Base-by-base conservation (phyloP, 306 rosid species). In the Lablab purpureus region DNA sequence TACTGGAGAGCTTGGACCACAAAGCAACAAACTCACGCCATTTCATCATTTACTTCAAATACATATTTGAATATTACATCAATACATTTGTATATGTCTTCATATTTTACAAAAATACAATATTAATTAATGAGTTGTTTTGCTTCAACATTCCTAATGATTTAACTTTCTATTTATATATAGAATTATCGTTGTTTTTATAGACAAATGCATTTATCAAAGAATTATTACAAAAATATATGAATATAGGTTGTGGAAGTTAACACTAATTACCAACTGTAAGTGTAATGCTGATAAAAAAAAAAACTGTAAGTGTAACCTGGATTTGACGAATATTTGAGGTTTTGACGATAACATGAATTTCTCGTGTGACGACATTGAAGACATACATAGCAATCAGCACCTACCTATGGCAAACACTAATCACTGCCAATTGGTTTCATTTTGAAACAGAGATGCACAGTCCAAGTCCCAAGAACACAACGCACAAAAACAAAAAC, bases 371-470 rank as follows among this genome's bases (percentile, higher is more conserved):
- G 41, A 49, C 52, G 50, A 75, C 22, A 36, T 25, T 69, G 8
- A 59, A 34, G 51, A 73, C 30, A 36, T 6, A 7, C 17, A 7
- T 23, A 27, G 58, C 66, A 25, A 14, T 27, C 21, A 28, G 37
- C 19, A 59, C 11, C 36, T 62, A 40, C 10, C 80, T 46, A 45
- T 63, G 37, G n/a, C 32, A 65, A 62, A 30, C 71, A 65, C 64
- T 49, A 63, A 76, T 49, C 51, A 21, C n/a, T 63, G 49, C 55
- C 62, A 28, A 75, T 76, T 64, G 23, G 8, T 34, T 76, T 64
- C 18, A 13, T 11, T 37, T 18, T 19, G 47, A 41, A 22, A 67
- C 2, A 41, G 23, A 67, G 43, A 28, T 15, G 21, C 43, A 28
- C 41, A 62, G 12, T 30, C 67, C 67, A 58, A 25, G 21, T 59